Conservation (phyloP, 257 asterid genomes). For the Thymus mandschuricus region DNA sequence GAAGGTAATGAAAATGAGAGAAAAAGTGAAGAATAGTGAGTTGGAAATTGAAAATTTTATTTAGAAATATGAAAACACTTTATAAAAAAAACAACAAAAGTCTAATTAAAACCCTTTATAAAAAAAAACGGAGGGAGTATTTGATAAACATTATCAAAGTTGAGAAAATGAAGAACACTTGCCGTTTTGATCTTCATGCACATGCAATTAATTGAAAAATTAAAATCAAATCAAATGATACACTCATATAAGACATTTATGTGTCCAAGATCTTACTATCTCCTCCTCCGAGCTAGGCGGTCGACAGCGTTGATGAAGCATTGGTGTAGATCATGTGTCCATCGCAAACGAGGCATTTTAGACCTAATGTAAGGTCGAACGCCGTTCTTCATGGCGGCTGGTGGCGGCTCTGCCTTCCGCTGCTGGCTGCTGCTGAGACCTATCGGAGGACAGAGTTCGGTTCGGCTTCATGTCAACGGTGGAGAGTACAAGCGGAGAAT, state of each 20-base stretch:
- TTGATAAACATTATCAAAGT: background rate
- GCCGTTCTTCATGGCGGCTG: constrained; percentile 10
- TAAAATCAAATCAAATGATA: no score
- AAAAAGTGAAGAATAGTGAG: no score
- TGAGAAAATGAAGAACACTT: background rate
- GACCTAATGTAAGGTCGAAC: constrained; percentile 71
- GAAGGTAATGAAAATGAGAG: no score
- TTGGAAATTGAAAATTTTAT: no score
- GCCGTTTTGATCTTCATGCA: constrained; percentile 32
- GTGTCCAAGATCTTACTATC: constrained; percentile 45
- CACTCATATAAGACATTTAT: background rate
- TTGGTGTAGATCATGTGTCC: constrained; percentile 76
- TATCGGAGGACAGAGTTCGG: background rate
- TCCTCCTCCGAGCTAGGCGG: constrained; percentile 79
- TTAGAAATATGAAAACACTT: no score
- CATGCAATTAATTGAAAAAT: constrained; percentile 26
- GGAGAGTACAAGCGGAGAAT: constrained; percentile 42
- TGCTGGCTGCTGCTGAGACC: background rate
- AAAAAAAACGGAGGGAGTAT: no score
- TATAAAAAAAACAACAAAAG: no score
- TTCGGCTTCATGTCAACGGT: constrained; percentile 16
- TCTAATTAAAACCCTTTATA: no score
- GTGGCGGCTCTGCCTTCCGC: constrained; percentile 14
- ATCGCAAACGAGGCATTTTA: constrained; percentile 59
- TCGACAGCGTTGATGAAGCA: constrained; percentile 67